These are phyloP conservation scores for Gyromitra esculenta DNA, from an alignment of 2,329 filamentous ascomycete species.

Conservation along the genomic window DNA sequence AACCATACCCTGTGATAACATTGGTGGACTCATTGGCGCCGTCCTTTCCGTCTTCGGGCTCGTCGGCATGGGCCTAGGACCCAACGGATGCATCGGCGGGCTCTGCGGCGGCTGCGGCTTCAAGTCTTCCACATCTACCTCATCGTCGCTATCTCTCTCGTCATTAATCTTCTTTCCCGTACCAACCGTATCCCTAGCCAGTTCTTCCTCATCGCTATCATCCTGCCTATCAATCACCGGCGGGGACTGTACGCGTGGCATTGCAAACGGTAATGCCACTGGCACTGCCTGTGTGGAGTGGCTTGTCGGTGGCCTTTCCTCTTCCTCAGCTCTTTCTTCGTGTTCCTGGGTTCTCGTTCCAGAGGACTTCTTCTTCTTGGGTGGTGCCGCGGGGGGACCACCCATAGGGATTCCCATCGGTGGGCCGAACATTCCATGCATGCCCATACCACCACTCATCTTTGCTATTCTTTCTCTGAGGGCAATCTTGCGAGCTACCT, in stretches of 20 bases:
- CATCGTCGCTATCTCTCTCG: conserved; percentile 59
- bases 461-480: conserved; percentile 96
- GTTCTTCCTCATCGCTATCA: conserved; percentile 65
- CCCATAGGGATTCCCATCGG: conserved; percentile 74
- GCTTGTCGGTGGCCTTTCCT: conserved; percentile 61
- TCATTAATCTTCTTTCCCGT: conserved; percentile 57
- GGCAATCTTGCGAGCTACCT: conserved; percentile 84
- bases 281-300: conserved; percentile 52
- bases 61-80: conserved; percentile 53
- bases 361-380: conserved; percentile 69
- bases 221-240: conserved; percentile 58
- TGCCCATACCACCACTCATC: conserved; percentile 97
- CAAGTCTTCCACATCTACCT: conserved; percentile 68
- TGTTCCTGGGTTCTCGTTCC: conserved; percentile 59
- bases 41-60: conserved; percentile 35
- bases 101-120: conserved; percentile 59
- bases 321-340: conserved; percentile 63
- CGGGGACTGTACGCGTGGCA: conserved; percentile 44
- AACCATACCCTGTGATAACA: conserved; percentile 40
- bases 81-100: conserved; percentile 50
- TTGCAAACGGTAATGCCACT: conserved; percentile 65
- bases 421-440: conserved; percentile 90
- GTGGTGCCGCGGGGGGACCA: conserved; percentile 62
- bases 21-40: conserved; percentile 38
- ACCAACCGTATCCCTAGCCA: conserved; percentile 60